phyloP scores from a whole-genome alignment of 345 rosid genomes.

The Ricinus communis region DNA sequence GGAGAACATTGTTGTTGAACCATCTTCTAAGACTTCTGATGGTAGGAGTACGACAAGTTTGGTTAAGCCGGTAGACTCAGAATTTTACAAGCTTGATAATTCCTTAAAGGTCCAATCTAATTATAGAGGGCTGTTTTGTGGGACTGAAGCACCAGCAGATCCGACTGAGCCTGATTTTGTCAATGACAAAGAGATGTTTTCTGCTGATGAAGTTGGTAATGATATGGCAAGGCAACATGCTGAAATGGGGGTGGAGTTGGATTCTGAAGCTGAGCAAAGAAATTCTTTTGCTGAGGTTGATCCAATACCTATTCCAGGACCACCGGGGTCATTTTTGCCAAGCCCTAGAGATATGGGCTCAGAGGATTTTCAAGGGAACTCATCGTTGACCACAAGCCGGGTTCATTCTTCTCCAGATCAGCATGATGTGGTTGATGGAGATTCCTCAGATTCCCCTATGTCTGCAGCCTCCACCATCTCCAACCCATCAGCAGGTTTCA shows the following conservation, averaged over 20 bases:
- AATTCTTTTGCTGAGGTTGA: conserved; percentile 77
- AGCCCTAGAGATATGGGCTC: conserved; percentile 88
- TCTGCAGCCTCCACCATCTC: conserved; percentile 76
- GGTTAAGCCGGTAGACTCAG: conserved; percentile 33
- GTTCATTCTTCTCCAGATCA: conserved; percentile 79
- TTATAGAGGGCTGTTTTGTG: conserved; percentile 36
- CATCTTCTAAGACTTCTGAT: conserved; percentile 20
- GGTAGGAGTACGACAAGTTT: conserved; percentile 27
- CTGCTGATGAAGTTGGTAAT: conserved; percentile 48
- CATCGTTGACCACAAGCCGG: conserved; percentile 77
- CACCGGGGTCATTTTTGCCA: conserved; percentile 94
- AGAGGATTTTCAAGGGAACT: conserved; percentile 89
- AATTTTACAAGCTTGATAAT: conserved; percentile 28
- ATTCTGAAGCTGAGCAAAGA: conserved; percentile 45
- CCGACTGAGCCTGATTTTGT: conserved; percentile 35
- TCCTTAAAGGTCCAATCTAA: conserved; percentile 35
- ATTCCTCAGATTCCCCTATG: conserved; percentile 81
- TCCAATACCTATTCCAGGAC: conserved; percentile 95
- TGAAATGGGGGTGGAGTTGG: conserved; percentile 39
- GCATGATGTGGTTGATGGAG: conserved; percentile 61
- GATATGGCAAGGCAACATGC: conserved; percentile 34
- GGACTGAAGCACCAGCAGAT: conserved; percentile 30
- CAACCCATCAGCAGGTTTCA: conserved; percentile 49
- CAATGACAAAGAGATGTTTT: conserved; percentile 47
- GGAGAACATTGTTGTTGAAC: conserved; percentile 17